phyloP scores from a whole-genome alignment of 2,329 filamentous ascomycete species.

The Thielaviopsis populi region DNA sequence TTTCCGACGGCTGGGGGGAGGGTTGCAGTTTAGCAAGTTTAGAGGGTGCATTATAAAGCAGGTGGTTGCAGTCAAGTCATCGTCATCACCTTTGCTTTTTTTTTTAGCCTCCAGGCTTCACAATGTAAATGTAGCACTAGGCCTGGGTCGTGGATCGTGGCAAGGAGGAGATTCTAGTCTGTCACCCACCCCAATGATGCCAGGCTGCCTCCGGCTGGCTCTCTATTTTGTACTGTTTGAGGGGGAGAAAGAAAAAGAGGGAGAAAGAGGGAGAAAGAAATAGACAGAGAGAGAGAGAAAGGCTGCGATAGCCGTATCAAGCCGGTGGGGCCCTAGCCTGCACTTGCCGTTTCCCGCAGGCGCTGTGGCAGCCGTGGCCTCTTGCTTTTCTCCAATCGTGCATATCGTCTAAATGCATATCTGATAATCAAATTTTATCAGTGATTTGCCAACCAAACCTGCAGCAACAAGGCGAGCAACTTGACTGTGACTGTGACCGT shows the following conservation, averaged over 20 bases:
- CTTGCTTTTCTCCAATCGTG: not conserved
- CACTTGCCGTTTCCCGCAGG: not conserved
- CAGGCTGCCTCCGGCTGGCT: too few species aligned
- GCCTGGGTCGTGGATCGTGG: too few species aligned
- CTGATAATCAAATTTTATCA: not conserved
- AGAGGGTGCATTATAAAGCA: not conserved
- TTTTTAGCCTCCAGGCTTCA: too few species aligned
- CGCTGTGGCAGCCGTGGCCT: not conserved
- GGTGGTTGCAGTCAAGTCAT: too few species aligned
- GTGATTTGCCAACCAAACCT: not conserved
- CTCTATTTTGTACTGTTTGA: not conserved
- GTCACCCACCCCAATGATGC: too few species aligned
- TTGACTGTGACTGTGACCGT: too few species aligned
- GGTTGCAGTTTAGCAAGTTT: not conserved
- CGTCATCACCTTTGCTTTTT: too few species aligned
- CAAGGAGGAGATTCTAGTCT: too few species aligned
- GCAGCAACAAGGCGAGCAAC: not conserved
- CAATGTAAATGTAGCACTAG: too few species aligned
- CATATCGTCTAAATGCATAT: conserved; percentile 3
- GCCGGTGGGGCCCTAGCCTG: not conserved
- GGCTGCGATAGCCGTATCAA: not conserved
- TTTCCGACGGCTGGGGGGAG: conserved; percentile 8
- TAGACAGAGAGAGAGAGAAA: too few species aligned
- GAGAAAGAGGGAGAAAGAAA: too few species aligned
- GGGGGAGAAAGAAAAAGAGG: too few species aligned